These are phyloP conservation scores for Tremella fuciformis DNA, from an alignment of 768 basidiomycete species.

Conservation along the genomic window DNA sequence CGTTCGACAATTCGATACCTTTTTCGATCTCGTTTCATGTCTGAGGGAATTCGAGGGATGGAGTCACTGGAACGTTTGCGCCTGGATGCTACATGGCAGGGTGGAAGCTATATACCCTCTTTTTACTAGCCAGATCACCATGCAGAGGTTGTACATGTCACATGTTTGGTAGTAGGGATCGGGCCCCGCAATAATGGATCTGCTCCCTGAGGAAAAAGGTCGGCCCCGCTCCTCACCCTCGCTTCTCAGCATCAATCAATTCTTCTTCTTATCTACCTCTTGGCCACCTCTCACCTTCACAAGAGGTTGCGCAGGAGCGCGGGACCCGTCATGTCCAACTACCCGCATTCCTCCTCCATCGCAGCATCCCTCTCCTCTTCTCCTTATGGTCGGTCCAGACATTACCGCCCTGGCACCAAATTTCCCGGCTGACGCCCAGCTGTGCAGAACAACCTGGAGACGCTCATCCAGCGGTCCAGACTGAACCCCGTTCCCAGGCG, in stretches of 20 bases:
- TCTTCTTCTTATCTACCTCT: background rate
- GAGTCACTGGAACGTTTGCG: background rate
- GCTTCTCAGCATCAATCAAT: too few relatives aligned
- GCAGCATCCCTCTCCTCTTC: conserved; percentile 41
- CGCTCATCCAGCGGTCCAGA: conserved; percentile 40
- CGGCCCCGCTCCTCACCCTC: too few relatives aligned
- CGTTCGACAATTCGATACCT: background rate
- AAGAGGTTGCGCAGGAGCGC: background rate
- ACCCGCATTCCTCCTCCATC: conserved; percentile 37
- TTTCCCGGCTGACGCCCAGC: conserved; percentile 20
- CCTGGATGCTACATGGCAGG: background rate
- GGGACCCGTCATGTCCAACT: conserved; percentile 33
- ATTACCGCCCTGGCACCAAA: background rate
- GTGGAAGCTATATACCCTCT: background rate
- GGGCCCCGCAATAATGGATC: too few relatives aligned
- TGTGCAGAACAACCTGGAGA: conserved; percentile 45
- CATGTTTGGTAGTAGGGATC: too few relatives aligned
- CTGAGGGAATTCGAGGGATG: too few relatives aligned
- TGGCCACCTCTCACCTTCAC: background rate
- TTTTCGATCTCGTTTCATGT: background rate
- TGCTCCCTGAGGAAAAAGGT: too few relatives aligned
- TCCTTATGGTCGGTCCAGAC: conserved; percentile 14
- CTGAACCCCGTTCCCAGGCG: conserved; percentile 37
- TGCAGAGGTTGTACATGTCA: background rate
- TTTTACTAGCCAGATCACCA: conserved; percentile 1